A percentile compares a stretch with the other conserved stretches of the same genome.
Evolutionary conservation across 2,329 filamentous ascomycete genomes (phyloP).

Genomic region (Rutstroemia sp.): DNA sequence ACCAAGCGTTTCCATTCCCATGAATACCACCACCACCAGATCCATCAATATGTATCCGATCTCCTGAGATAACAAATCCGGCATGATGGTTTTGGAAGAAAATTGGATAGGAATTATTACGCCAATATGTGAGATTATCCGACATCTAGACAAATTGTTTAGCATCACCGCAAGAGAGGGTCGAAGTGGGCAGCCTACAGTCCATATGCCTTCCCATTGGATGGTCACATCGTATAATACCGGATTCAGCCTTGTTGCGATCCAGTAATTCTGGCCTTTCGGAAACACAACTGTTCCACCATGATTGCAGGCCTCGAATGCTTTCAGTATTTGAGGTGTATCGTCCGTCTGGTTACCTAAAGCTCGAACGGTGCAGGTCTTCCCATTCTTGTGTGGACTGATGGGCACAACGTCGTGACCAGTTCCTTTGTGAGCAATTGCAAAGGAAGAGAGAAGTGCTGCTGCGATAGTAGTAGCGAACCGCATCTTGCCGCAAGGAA

Average conservation of each 20-base stretch:
- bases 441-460: not conserved
- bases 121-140: slow-evolving; percentile 46
- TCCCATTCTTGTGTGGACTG: slow-evolving; percentile 5
- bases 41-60: slow-evolving; percentile 44
- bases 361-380: slow-evolving; percentile 34
- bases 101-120: slow-evolving; percentile 44
- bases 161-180: not conserved
- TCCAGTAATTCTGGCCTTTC: slow-evolving; percentile 42
- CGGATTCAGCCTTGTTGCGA: slow-evolving; percentile 42
- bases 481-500: not conserved
- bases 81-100: slow-evolving; percentile 49
- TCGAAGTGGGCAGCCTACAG: slow-evolving; percentile 26
- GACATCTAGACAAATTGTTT: slow-evolving; percentile 32
- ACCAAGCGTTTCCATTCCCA: slow-evolving; percentile 49
- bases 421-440: not conserved
- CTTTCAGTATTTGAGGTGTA: slow-evolving; percentile 42
- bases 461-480: not conserved
- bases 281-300: slow-evolving; percentile 45
- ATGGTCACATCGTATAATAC: slow-evolving; percentile 42
- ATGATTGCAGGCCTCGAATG: slow-evolving; percentile 41
- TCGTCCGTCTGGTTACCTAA: slow-evolving; percentile 39
- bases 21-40: slow-evolving; percentile 45
- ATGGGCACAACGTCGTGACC: not conserved
- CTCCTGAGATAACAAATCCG: slow-evolving; percentile 43
- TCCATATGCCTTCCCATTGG: slow-evolving; percentile 46